Base-by-base conservation (phyloP, 495 filamentous ascomycete genomes). In the Xylaria bambusicola region DNA sequence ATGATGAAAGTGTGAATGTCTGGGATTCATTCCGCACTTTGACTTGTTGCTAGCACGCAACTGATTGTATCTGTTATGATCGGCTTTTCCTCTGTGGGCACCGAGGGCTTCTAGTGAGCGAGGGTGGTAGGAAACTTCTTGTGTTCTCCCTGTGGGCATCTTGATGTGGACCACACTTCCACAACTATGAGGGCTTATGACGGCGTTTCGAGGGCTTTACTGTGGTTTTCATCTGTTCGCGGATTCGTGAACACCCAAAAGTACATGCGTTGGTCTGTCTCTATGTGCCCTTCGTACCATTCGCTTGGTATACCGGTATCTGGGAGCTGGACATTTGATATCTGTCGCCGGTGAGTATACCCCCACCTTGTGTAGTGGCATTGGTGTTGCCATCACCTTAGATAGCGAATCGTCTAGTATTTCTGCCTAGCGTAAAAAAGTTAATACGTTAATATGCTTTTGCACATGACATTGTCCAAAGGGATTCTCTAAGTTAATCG, bases 71-170 rank as follows among this genome's bases (percentile, higher is more conserved):
- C 31, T 62, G 18, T 54, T 52, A 27, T 27, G 56, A 57, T 70
- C 61, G 65, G 66, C 65, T 65, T 73, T 71, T 77, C 71, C 75
- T 74, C 68, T 63, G 75, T 75, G 72, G 77, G 75, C 71, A 77
- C 64, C 59, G 67, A 69, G 64, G 69, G 69, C 64, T 73, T 75
- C 66, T 72, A 75, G 65, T 69, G 36, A 53, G 65, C 46, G 73
- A 71, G 68, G 68, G 74, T 73, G 73, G 70, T 56, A 73, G 66
- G 72, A 77, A 75, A 51, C 73, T 75, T 69, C 73, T 73, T 71
- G 73, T 75, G 68, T 64, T 67, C 56, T 26, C 51, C 41, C 26
- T 31, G n/a, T n/a, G 36, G 63, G 60, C 65, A 74, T 75, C 69
- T 75, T 60, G 72, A 66, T 67, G 75, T 58, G 73, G 71, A 78